A percentile compares a stretch with the other conserved stretches of the same genome.
Conservation (phyloP, 495 filamentous ascomycete genomes). For the Podospora pseudopauciseta region DNA sequence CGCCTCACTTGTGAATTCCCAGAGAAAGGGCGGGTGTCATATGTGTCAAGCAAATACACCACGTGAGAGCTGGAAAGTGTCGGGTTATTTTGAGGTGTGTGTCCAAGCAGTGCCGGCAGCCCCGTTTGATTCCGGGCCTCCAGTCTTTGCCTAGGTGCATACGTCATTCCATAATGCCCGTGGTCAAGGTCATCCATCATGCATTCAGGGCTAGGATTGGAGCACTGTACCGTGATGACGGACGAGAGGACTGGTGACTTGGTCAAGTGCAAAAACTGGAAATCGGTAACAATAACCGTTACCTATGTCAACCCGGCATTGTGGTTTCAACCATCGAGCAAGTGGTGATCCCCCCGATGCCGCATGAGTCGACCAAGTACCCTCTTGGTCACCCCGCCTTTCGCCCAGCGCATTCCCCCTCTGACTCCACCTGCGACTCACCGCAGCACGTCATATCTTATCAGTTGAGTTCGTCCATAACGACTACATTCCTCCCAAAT, state of each 20-base stretch:
- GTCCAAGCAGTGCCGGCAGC: not conserved
- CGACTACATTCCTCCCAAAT: not conserved
- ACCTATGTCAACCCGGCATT: not conserved
- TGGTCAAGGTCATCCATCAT: conserved; percentile 11
- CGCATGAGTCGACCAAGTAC: not conserved
- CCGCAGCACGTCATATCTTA: not conserved
- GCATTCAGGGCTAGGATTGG: conserved; percentile 12
- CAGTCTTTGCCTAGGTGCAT: not conserved
- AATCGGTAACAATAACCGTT: not conserved
- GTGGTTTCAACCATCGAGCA: conserved; percentile 21
- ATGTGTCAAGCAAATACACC: conserved; percentile 4
- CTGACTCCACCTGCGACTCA: not conserved
- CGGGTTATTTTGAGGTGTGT: not conserved
- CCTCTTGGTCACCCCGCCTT: conserved; percentile 6
- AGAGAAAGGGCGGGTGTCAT: not conserved
- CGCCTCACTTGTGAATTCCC: not conserved
- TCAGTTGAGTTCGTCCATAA: not conserved
- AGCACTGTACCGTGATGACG: not conserved
- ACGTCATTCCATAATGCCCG: not conserved
- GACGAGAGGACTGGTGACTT: conserved; percentile 10
- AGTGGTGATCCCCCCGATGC: not conserved
- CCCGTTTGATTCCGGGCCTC: not conserved
- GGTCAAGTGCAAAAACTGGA: conserved; percentile 9
- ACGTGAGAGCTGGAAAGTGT: not conserved
- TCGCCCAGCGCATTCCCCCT: not conserved